A percentile compares a stretch with the other conserved stretches of the same genome.
Evolutionary conservation across 129 eudicot species (phyloP).

Genomic region (Gnaphalium uliginosum): DNA sequence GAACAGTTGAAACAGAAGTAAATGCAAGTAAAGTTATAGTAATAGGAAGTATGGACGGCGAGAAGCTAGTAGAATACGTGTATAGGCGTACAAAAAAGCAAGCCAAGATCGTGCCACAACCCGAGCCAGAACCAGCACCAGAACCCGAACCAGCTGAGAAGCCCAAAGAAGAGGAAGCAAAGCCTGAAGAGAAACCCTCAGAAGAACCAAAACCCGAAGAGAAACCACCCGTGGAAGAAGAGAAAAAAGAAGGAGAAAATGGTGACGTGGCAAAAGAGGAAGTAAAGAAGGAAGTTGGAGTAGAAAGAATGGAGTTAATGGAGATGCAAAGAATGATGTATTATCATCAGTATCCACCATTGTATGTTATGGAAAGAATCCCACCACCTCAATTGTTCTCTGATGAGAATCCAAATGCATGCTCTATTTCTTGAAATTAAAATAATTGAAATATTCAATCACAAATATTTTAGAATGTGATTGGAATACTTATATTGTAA

Average conservation of each 20-base stretch:
- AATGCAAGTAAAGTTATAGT: conserved; percentile 86
- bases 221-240: conserved; percentile 24
- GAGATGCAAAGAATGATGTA: conserved; percentile 74
- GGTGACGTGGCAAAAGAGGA: conserved; percentile 8
- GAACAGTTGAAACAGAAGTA: conserved; percentile 82
- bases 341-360: conserved; percentile 74
- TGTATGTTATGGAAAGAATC: conserved; percentile 78
- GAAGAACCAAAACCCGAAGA: conserved; percentile 45
- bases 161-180: conserved; percentile 45
- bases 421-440: conserved; percentile 48
- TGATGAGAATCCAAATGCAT: conserved; percentile 97
- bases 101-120: conserved; percentile 83
- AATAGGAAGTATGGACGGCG: conserved; percentile 84
- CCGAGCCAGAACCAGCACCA: conserved; percentile 60
- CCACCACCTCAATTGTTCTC: conserved; percentile 96
- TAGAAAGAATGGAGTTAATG: conserved; percentile 23
- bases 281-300: conserved; percentile 22
- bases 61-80: conserved; percentile 79
- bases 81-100: conserved; percentile 81
- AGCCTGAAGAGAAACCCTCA: conserved; percentile 35
- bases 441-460: conserved; percentile 13
- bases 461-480: conserved; percentile 47
- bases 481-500: conserved; percentile 6
- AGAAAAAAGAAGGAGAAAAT: conserved; percentile 35
- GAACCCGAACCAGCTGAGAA: conserved; percentile 35